Conservation (phyloP, 331 rosid species). For the Pyrus hybrid region DNA sequence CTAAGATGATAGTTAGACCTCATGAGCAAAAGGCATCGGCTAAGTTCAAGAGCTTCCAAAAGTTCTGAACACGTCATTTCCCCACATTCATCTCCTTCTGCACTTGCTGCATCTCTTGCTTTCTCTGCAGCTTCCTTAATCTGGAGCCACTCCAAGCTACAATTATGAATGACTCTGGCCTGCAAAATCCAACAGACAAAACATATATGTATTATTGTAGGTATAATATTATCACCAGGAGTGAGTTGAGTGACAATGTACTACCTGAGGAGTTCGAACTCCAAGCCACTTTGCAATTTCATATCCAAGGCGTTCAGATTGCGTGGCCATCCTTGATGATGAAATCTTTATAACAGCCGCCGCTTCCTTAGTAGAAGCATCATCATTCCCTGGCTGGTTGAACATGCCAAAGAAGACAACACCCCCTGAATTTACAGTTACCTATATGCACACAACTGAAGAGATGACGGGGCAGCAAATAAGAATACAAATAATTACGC, state of each 20-base stretch:
- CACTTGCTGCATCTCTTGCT: slow-evolving; percentile 63
- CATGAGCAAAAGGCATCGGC: slow-evolving; percentile 78
- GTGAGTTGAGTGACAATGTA: background rate
- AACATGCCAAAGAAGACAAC: slow-evolving; percentile 92
- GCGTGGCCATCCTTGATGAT: slow-evolving; percentile 91
- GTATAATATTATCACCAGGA: background rate
- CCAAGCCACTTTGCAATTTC: slow-evolving; percentile 90
- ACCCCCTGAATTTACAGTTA: slow-evolving; percentile 95
- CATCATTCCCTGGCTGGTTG: slow-evolving; percentile 36
- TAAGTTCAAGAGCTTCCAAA: slow-evolving; percentile 95
- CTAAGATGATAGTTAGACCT: slow-evolving; percentile 37
- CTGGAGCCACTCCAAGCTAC: slow-evolving; percentile 77
- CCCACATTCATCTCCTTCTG: slow-evolving; percentile 68
- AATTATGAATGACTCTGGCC: slow-evolving; percentile 87
- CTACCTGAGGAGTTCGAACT: slow-evolving; percentile 80
- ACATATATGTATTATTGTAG: slow-evolving; percentile 6
- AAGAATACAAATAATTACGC: slow-evolving; percentile 7
- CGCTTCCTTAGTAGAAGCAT: slow-evolving; percentile 49
- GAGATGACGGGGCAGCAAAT: slow-evolving; percentile 18
- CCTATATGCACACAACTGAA: slow-evolving; percentile 48
- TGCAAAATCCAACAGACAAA: slow-evolving; percentile 25
- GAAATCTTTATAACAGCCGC: slow-evolving; percentile 87
- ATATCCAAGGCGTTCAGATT: slow-evolving; percentile 91
- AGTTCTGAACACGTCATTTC: slow-evolving; percentile 89
- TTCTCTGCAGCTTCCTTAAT: slow-evolving; percentile 91